A percentile compares a stretch with the other conserved stretches of the same genome.
Conservation (phyloP, 352 stramenopile species). For the Peronospora destructor region DNA sequence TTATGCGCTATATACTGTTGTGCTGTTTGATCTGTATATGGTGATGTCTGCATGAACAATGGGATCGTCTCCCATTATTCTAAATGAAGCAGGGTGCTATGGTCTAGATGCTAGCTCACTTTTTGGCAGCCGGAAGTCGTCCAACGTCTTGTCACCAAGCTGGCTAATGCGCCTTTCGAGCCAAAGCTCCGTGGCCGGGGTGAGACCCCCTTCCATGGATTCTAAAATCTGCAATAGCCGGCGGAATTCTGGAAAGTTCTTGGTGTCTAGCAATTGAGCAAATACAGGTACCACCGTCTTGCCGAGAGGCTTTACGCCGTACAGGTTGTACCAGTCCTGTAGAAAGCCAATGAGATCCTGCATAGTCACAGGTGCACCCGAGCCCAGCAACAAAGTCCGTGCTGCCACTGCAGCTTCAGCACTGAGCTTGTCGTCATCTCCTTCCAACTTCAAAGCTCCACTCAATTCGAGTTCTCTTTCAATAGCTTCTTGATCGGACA, state of each 20-base stretch:
- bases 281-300: constrained; percentile 77
- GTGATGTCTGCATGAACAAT: constrained; percentile 9
- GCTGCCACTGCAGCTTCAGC: constrained; percentile 16
- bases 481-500: constrained; percentile 39
- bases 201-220: constrained; percentile 61
- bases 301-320: constrained; percentile 49
- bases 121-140: constrained; percentile 47
- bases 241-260: constrained; percentile 52
- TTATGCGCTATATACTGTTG: constrained; percentile 6
- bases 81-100: constrained; percentile 5
- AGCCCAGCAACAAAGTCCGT: constrained; percentile 26
- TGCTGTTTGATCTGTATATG: not conserved
- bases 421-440: constrained; percentile 32
- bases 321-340: constrained; percentile 84
- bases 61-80: constrained; percentile 4
- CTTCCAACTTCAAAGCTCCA: constrained; percentile 34
- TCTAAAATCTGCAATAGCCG: constrained; percentile 74
- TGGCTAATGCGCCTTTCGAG: constrained; percentile 58
- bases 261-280: constrained; percentile 41
- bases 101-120: constrained; percentile 12
- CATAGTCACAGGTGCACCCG: constrained; percentile 36
- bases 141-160: constrained; percentile 42
- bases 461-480: constrained; percentile 38
- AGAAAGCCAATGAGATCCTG: constrained; percentile 67
- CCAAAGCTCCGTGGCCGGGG: constrained; percentile 59